phyloP scores from a whole-genome alignment of 2,329 filamentous ascomycete species.

The Pezicula rhizophila region DNA sequence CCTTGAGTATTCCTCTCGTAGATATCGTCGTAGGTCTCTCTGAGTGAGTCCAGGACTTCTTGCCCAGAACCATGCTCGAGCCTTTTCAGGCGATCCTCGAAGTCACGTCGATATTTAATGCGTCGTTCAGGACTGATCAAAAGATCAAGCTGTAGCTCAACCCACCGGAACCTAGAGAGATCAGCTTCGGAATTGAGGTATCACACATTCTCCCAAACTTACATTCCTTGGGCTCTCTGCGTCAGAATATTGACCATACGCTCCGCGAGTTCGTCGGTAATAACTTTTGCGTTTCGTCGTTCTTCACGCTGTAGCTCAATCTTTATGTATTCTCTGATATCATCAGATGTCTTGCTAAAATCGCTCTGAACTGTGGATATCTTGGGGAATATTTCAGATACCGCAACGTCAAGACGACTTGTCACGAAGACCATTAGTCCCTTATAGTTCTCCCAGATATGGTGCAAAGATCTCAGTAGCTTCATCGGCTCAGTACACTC shows the following conservation, averaged over 20 bases:
- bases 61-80: conserved; percentile 8
- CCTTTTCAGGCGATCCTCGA: conserved; percentile 4
- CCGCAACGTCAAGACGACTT: conserved; percentile 5
- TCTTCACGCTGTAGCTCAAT: conserved; percentile 2
- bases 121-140: conserved; percentile 6
- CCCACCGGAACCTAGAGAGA: conserved; percentile 5
- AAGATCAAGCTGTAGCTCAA: conserved; percentile 9
- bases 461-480: conserved; percentile 4
- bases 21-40: conserved; percentile 9
- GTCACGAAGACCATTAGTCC: conserved; percentile 3
- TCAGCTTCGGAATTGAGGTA: not conserved
- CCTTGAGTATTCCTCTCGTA: conserved; percentile 9
- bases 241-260: conserved; percentile 6
- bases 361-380: conserved; percentile 3
- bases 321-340: conserved; percentile 3
- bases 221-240: conserved; percentile 9
- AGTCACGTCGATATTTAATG: conserved; percentile 8
- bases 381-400: not conserved
- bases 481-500: not conserved
- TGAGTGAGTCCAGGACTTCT: conserved; percentile 8
- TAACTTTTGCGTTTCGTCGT: conserved; percentile 2
- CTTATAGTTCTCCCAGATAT: conserved; percentile 3
- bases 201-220: not conserved
- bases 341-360: conserved; percentile 4
- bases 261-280: conserved; percentile 4